These are phyloP conservation scores for Colletotrichum sojae DNA, from an alignment of 2,329 filamentous ascomycete species.

Conservation along the genomic window DNA sequence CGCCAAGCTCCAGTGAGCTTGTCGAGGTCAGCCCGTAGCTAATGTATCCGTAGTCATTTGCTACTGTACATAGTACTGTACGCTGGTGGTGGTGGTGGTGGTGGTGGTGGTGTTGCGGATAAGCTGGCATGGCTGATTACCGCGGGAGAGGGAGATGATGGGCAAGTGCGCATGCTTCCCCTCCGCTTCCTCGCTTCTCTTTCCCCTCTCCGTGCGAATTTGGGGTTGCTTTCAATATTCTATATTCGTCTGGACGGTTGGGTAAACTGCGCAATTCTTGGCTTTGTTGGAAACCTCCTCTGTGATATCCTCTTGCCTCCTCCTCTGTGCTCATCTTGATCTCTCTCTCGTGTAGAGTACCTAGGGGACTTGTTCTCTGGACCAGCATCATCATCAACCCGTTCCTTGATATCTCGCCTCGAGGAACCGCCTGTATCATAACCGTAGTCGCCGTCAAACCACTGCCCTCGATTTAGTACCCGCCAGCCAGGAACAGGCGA, in stretches of 20 bases:
- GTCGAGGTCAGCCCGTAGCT: constrained; percentile 18
- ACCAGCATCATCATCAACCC: no score
- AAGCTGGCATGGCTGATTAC: constrained; percentile 7
- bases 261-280: constrained; percentile 37
- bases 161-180: constrained; percentile 23
- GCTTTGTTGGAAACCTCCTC: constrained; percentile 1
- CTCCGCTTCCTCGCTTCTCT: background rate
- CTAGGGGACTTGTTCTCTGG: background rate
- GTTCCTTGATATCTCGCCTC: background rate
- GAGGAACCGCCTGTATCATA: constrained; percentile 5
- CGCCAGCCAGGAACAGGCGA: constrained; percentile 28
- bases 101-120: no score
- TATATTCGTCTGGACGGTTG: constrained; percentile 34
- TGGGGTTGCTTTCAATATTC: constrained; percentile 35
- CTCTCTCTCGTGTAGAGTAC: background rate
- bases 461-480: constrained; percentile 10
- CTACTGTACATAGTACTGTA: background rate
- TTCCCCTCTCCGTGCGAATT: constrained; percentile 18
- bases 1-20: constrained; percentile 44
- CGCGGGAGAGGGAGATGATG: constrained; percentile 4
- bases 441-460: constrained; percentile 6
- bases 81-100: no score
- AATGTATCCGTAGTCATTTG: background rate
- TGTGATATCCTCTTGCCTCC: background rate
- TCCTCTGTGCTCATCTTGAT: constrained; percentile 2